Evolutionary conservation across 768 basidiomycete species (phyloP).

Genomic region (Pleurotus salmoneostramineus): DNA sequence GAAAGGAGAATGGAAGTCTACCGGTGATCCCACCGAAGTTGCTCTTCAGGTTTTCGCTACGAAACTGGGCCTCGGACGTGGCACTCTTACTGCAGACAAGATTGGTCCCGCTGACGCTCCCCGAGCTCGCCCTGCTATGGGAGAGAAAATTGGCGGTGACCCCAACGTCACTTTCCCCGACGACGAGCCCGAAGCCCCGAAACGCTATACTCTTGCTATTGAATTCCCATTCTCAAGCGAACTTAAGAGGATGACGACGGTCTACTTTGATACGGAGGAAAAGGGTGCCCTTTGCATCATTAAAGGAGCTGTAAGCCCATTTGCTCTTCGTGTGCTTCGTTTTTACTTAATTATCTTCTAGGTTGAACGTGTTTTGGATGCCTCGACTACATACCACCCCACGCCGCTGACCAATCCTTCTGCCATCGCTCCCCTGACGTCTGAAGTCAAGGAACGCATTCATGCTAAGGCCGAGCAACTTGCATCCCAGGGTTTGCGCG

Average conservation of each 20-base stretch:
- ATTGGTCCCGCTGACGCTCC: conserved; percentile 14
- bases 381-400: conserved; percentile 31
- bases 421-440: conserved; percentile 22
- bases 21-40: conserved; percentile 53
- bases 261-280: conserved; percentile 26
- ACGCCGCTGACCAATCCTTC: conserved; percentile 17
- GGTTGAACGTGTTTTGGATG: conserved; percentile 47
- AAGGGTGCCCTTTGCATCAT: conserved; percentile 22
- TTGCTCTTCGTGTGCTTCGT: neutral
- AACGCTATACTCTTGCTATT: conserved; percentile 27
- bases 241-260: conserved; percentile 45
- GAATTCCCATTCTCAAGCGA: conserved; percentile 48
- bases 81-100: conserved; percentile 23
- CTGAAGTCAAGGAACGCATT: conserved; percentile 18
- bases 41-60: conserved; percentile 52
- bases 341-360: conserved; percentile 7
- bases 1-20: conserved; percentile 42
- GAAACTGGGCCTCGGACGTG: conserved; percentile 39
- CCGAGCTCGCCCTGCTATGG: conserved; percentile 24
- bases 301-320: conserved; percentile 31
- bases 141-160: conserved; percentile 11
- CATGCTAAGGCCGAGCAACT: conserved; percentile 25
- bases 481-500: conserved; percentile 35
- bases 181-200: conserved; percentile 16
- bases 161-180: conserved; percentile 10